phyloP scores from a whole-genome alignment of 805 yeast species.

The Candida krabiensis region DNA sequence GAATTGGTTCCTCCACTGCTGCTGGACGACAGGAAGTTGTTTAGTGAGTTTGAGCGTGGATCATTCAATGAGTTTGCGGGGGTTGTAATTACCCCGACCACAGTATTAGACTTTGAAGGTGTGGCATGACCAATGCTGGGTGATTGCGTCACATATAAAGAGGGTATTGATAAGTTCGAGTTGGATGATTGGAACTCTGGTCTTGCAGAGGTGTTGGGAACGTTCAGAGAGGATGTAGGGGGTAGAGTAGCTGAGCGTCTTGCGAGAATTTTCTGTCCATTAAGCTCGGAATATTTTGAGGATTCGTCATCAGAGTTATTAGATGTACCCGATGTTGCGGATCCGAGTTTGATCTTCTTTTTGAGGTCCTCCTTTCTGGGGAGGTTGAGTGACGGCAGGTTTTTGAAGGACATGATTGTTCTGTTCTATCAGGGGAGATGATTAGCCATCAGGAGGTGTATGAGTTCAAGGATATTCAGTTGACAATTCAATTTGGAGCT shows the following conservation, averaged over 20 bases:
- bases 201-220: constrained; percentile 5
- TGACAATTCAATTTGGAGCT: too few species aligned
- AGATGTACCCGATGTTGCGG: too few species aligned
- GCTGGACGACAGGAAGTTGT: constrained; percentile 7
- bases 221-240: too few species aligned
- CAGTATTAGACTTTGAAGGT: constrained; percentile 4
- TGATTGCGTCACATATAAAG: constrained; percentile 8
- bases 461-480: too few species aligned
- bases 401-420: constrained; percentile 5
- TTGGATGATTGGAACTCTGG: constrained; percentile 7
- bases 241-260: not conserved
- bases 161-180: constrained; percentile 13
- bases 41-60: constrained; percentile 11
- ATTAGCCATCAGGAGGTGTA: not conserved
- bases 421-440: not conserved
- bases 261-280: not conserved
- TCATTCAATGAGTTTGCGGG: not conserved
- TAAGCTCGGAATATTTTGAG: not conserved
- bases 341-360: constrained; percentile 20
- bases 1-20: constrained; percentile 6
- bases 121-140: constrained; percentile 1
- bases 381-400: constrained; percentile 12
- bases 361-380: constrained; percentile 25
- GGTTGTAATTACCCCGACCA: not conserved
- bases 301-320: too few species aligned